A percentile compares a stretch with the other conserved stretches of the same genome.
phyloP scores from a whole-genome alignment of 345 rosid species.

The Raphanus raphanistrum region DNA sequence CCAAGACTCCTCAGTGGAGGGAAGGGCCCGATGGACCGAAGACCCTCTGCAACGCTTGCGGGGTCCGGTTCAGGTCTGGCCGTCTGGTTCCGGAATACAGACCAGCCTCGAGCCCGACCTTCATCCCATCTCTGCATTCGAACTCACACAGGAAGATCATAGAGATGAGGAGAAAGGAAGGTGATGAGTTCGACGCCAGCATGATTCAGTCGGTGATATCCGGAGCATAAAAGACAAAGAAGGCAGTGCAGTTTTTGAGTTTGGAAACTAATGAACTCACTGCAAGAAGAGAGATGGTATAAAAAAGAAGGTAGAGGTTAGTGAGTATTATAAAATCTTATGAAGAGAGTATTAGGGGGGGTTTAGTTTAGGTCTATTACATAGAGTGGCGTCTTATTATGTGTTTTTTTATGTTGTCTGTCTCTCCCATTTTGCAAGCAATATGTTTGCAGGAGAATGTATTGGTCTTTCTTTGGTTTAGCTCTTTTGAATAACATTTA shows the following conservation, averaged over 20 bases:
- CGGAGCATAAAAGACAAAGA: slow-evolving; percentile 26
- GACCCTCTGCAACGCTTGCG: slow-evolving; percentile 96
- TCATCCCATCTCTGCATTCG: slow-evolving; percentile 69
- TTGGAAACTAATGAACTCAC: slow-evolving; percentile 11
- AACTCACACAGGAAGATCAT: slow-evolving; percentile 88
- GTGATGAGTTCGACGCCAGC: slow-evolving; percentile 17
- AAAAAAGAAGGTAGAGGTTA: slow-evolving; percentile 27
- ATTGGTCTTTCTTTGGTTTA: slow-evolving; percentile 1
- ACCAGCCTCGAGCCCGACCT: slow-evolving; percentile 89
- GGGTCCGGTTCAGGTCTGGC: slow-evolving; percentile 86
- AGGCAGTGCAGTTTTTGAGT: neutral
- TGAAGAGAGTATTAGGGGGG: slow-evolving; percentile 31
- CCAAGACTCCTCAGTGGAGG: slow-evolving; percentile 94
- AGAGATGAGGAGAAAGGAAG: slow-evolving; percentile 73
- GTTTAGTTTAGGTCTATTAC: slow-evolving; percentile 27
- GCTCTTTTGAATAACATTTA: slow-evolving; percentile 12
- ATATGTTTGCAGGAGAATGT: slow-evolving; percentile 21
- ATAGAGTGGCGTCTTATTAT: slow-evolving; percentile 20
- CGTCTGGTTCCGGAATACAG: slow-evolving; percentile 89
- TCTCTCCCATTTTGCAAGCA: slow-evolving; percentile 15
- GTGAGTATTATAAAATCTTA: slow-evolving; percentile 23
- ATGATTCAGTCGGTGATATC: neutral
- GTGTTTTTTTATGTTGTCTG: neutral
- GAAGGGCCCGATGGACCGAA: slow-evolving; percentile 97
- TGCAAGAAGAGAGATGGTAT: slow-evolving; percentile 31